Percentiles rank a stretch among this genome's conserved stretches.
Conservation (phyloP, 768 basidiomycete species). For the Pleurotus citrinopileatus region DNA sequence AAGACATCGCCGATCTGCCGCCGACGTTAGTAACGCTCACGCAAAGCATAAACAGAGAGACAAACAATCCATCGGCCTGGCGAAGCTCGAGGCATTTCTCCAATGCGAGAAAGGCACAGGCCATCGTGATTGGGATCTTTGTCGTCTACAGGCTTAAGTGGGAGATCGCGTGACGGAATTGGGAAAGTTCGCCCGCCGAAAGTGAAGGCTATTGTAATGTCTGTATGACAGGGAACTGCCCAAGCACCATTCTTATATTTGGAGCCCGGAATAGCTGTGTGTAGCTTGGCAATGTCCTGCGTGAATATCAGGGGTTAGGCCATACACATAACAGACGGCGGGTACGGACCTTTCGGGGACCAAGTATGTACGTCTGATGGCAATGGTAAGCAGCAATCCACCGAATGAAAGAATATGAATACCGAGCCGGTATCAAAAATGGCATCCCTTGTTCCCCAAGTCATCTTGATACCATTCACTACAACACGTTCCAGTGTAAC, state of each 20-base stretch:
- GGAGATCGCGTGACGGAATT: conserved; percentile 66
- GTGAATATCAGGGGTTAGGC: neutral
- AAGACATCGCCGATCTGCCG: conserved; percentile 63
- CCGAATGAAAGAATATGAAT: neutral
- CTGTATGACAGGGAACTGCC: conserved; percentile 47
- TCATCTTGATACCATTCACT: conserved; percentile 45
- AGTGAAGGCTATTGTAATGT: conserved; percentile 40
- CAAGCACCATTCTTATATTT: conserved; percentile 42
- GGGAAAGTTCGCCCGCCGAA: conserved; percentile 46
- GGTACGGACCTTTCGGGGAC: neutral
- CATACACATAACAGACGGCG: neutral
- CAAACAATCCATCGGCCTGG: neutral
- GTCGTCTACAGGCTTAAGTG: conserved; percentile 51
- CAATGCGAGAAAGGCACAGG: neutral
- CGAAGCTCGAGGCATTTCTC: neutral
- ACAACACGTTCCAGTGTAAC: conserved; percentile 44
- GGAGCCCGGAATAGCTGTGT: conserved; percentile 39
- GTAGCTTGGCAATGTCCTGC: conserved; percentile 27
- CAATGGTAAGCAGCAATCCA: neutral
- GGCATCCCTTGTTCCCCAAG: conserved; percentile 53
- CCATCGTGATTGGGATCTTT: conserved; percentile 37
- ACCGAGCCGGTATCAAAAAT: conserved; percentile 57
- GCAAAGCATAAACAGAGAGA: neutral
- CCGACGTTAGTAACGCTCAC: neutral
- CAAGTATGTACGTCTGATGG: neutral